These are phyloP conservation scores for Pyronema omphalodes DNA, from an alignment of 495 filamentous ascomycete genomes.

Conservation along the genomic window DNA sequence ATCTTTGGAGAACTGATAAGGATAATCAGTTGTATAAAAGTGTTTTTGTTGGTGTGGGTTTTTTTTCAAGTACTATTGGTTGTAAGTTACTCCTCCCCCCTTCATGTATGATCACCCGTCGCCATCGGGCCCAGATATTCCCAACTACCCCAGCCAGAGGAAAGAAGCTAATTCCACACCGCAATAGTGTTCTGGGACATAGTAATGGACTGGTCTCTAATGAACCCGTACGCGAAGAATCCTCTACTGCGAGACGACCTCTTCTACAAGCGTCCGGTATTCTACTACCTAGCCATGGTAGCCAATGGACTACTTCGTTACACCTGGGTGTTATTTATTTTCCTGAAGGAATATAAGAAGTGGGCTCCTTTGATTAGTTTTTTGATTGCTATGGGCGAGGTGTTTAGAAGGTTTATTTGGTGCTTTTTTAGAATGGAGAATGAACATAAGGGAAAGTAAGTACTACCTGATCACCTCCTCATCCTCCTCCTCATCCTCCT, in stretches of 20 bases:
- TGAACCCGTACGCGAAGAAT: constrained; percentile 51
- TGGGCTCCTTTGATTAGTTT: constrained; percentile 67
- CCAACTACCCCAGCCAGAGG: no score
- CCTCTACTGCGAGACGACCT: constrained; percentile 55
- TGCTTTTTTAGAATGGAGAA: constrained; percentile 87
- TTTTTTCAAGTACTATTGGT: constrained; percentile 64
- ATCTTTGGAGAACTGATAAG: constrained; percentile 59
- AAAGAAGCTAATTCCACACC: neutral
- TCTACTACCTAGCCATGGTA: constrained; percentile 71
- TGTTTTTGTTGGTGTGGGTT: constrained; percentile 57
- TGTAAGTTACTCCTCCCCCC: constrained; percentile 15
- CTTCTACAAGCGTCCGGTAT: constrained; percentile 52
- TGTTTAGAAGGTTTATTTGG: constrained; percentile 73
- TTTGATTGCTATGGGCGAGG: constrained; percentile 53
- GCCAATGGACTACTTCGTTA: constrained; percentile 74
- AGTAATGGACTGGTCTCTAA: constrained; percentile 84
- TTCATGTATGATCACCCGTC: neutral
- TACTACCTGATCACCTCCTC: neutral
- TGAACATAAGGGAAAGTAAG: constrained; percentile 40
- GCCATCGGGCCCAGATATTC: no score
- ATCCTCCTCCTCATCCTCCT: neutral
- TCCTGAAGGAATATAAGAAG: constrained; percentile 58
- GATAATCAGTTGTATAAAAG: constrained; percentile 31
- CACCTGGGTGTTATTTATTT: constrained; percentile 87
- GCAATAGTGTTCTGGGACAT: constrained; percentile 64